Evolutionary conservation across 345 rosid species (phyloP).

Genomic region (Moricandia arvensis): DNA sequence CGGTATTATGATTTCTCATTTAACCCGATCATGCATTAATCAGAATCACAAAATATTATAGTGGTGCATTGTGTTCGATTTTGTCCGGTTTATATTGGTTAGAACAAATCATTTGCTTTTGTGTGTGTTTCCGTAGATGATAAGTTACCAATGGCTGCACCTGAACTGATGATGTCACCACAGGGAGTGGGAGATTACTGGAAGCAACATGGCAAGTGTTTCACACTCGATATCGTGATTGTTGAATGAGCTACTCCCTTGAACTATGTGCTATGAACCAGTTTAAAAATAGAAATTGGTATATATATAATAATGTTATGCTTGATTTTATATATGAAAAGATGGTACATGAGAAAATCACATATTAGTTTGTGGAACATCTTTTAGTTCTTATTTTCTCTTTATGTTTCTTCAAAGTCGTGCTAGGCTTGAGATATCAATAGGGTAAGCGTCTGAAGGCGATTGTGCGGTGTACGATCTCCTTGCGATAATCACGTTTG

Average conservation of each 20-base stretch:
- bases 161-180: conserved; percentile 73
- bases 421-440: conserved; percentile 54
- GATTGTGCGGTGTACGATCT: conserved; percentile 58
- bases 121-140: conserved; percentile 44
- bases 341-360: conserved; percentile 11
- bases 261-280: conserved; percentile 24
- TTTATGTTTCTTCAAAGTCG: conserved; percentile 40
- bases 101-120: background rate
- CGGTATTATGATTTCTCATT: no score
- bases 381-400: background rate
- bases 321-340: conserved; percentile 4
- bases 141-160: conserved; percentile 58
- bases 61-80: background rate
- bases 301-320: conserved; percentile 4
- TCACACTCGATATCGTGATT: conserved; percentile 42
- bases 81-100: background rate
- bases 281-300: background rate
- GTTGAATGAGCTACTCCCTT: conserved; percentile 49
- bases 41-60: no score
- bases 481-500: conserved; percentile 47
- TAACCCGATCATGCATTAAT: no score
- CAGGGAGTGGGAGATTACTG: conserved; percentile 75
- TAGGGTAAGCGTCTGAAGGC: conserved; percentile 56
- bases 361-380: conserved; percentile 19
- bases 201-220: conserved; percentile 72